phyloP scores from a whole-genome alignment of 2,329 filamentous ascomycete genomes.

The Diaporthe ilicicola region DNA sequence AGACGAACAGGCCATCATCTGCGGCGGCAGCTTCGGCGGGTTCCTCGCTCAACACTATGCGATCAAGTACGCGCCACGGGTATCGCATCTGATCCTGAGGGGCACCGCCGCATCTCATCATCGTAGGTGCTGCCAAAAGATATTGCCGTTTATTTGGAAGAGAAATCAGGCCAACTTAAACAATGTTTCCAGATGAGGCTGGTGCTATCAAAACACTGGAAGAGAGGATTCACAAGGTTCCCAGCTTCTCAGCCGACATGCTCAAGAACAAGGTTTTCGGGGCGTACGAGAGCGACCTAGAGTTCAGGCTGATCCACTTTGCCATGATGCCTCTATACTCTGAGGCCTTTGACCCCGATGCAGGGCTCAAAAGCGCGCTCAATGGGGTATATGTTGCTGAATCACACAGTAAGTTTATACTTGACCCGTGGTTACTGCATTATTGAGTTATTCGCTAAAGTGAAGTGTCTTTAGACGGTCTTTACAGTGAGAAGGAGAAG shows the following conservation, averaged over 20 bases:
- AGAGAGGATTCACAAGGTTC: constrained; percentile 43
- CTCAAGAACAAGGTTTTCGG: constrained; percentile 49
- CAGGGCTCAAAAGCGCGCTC: constrained; percentile 41
- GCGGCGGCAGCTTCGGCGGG: constrained; percentile 50
- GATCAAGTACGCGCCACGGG: constrained; percentile 44
- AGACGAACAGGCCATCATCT: constrained; percentile 42
- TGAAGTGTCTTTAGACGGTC: constrained; percentile 39
- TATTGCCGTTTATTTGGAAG: not conserved
- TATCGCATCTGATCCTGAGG: constrained; percentile 46
- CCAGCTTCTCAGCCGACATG: constrained; percentile 48
- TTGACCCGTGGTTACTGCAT: too few species aligned
- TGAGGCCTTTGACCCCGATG: constrained; percentile 45
- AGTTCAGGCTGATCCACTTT: constrained; percentile 48
- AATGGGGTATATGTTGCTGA: constrained; percentile 46
- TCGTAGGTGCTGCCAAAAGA: constrained; percentile 37
- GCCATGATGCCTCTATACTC: constrained; percentile 48
- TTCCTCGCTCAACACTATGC: constrained; percentile 50
- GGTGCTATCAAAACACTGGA: constrained; percentile 44
- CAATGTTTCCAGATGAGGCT: constrained; percentile 41
- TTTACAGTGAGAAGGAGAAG: constrained; percentile 47
- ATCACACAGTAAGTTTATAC: constrained; percentile 43
- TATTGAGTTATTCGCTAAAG: too few species aligned
- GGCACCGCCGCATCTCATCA: constrained; percentile 49
- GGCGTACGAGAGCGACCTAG: constrained; percentile 46
- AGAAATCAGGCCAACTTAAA: not conserved